A percentile compares a stretch with the other conserved stretches of the same genome.
phyloP scores from a whole-genome alignment of 2,329 filamentous ascomycete genomes.

The Corniculantispora saksenae region DNA sequence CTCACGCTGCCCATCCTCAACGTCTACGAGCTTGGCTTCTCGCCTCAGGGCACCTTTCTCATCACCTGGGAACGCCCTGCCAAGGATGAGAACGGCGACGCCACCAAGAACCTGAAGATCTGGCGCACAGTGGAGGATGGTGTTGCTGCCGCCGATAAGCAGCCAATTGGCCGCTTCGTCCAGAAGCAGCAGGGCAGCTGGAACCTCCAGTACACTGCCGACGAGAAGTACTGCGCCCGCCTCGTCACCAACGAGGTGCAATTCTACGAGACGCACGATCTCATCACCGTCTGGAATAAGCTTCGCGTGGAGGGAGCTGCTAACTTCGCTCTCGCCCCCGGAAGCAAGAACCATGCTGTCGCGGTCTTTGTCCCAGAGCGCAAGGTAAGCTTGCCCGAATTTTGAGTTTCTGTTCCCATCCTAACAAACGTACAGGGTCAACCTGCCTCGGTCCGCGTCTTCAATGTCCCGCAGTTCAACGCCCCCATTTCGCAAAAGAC shows the following conservation, averaged over 20 bases:
- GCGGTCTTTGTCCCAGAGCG: slow-evolving; percentile 94
- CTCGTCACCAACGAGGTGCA: slow-evolving; percentile 96
- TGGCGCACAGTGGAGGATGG: slow-evolving; percentile 81
- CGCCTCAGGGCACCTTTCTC: slow-evolving; percentile 85
- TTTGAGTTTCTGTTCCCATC: background rate
- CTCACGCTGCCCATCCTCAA: slow-evolving; percentile 76
- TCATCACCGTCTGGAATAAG: slow-evolving; percentile 91
- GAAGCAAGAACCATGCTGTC: slow-evolving; percentile 79
- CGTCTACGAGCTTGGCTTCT: slow-evolving; percentile 94
- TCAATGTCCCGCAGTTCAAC: slow-evolving; percentile 84
- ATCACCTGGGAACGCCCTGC: slow-evolving; percentile 94
- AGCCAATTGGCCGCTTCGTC: slow-evolving; percentile 84
- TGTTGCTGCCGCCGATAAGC: slow-evolving; percentile 62
- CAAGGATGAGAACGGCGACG: slow-evolving; percentile 92
- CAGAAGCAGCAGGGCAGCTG: slow-evolving; percentile 94
- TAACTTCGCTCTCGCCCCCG: slow-evolving; percentile 87
- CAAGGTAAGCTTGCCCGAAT: slow-evolving; percentile 62
- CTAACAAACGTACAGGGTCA: slow-evolving; percentile 63
- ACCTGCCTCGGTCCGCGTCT: slow-evolving; percentile 92
- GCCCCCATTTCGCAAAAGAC: slow-evolving; percentile 91
- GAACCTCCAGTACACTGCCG: slow-evolving; percentile 95
- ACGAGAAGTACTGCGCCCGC: slow-evolving; percentile 91
- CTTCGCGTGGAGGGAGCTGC: slow-evolving; percentile 86
- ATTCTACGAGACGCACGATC: slow-evolving; percentile 87
- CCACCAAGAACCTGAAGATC: slow-evolving; percentile 94